Base-by-base conservation (phyloP, 2,329 filamentous ascomycete genomes). In the Chaetomiaceae sp. region DNA sequence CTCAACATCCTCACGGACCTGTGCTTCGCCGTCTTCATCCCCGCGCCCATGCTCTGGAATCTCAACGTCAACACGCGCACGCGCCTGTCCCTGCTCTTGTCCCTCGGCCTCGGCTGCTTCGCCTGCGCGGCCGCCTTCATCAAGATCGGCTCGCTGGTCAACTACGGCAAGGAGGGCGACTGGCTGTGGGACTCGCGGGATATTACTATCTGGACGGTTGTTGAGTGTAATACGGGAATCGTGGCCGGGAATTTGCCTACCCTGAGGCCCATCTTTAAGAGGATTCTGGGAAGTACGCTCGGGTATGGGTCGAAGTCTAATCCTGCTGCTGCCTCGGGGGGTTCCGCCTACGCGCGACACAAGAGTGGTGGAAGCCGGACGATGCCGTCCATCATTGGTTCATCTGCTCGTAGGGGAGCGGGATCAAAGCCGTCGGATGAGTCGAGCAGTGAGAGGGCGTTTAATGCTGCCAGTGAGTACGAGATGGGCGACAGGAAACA, bases 121-220 rank as follows among this genome's bases (percentile, higher is more conserved):
- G 62, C 62, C 20, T 61, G 57, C 14, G 60, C 57, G 6, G 63
- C 63, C 12, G 62, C 59, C 25, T 52, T 63, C 15, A 42, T 63
- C 42, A 64, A 63, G 34, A 54, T 63, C 15, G 54, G 47, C 7
- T 64, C 54, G 34, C 23, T 65, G 1, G 42, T 56, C 23, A 56
- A 61, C 23, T 65, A 65, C 33, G 62, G 63, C 20, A 64, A 63
- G 31, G 38, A 51, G 3, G 62, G 61, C 31, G 64, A 65, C 49
- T 65, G 59, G 38, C 62, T 65, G 17, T 65, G 55, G 47, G 62
- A 65, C 49, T 61, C 59, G 29, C 57, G 72, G 25, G 69, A 75
- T 59, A 68, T 81, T 1, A 77, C 74, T 11, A 72, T 77, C 52
- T 77, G 75, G 75, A 71, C 70, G 4, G 68, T 72, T 1, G 59